Conservation (phyloP, 1,284 basidiomycete genomes). For the Boletus semigastroideus region DNA sequence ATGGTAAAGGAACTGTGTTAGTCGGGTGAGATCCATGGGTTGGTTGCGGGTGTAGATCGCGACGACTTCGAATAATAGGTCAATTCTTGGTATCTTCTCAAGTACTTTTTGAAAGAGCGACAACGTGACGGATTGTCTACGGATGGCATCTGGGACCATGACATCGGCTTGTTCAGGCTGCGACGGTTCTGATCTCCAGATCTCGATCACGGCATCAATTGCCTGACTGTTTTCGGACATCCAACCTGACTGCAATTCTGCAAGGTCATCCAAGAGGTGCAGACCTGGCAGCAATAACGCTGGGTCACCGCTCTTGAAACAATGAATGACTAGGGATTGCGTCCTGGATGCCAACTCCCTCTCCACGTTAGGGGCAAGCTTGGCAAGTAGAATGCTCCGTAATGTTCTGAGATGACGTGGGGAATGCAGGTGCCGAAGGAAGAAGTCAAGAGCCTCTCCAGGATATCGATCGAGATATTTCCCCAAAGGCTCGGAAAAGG, state of each 20-base stretch:
- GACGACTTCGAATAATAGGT: slow-evolving; percentile 88
- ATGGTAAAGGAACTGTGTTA: slow-evolving; percentile 88
- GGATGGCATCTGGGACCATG: slow-evolving; percentile 52
- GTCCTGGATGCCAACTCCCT: slow-evolving; percentile 72
- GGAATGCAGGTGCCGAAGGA: slow-evolving; percentile 78
- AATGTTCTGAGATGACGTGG: slow-evolving; percentile 78
- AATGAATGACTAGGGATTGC: slow-evolving; percentile 57
- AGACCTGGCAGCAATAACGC: slow-evolving; percentile 67
- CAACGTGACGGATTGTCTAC: slow-evolving; percentile 70
- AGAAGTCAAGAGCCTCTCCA: slow-evolving; percentile 80
- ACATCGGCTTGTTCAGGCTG: slow-evolving; percentile 48
- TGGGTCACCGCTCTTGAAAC: slow-evolving; percentile 56
- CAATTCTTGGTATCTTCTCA: slow-evolving; percentile 71
- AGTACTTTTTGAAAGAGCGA: slow-evolving; percentile 77
- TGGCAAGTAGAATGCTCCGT: slow-evolving; percentile 77
- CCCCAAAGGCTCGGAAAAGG: slow-evolving; percentile 93
- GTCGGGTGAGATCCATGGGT: slow-evolving; percentile 78
- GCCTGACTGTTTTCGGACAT: slow-evolving; percentile 64
- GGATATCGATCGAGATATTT: slow-evolving; percentile 93
- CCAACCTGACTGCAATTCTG: slow-evolving; percentile 70
- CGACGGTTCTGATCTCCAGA: slow-evolving; percentile 66
- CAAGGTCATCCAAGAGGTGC: slow-evolving; percentile 77
- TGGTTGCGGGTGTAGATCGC: slow-evolving; percentile 81
- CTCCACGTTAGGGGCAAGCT: slow-evolving; percentile 73
- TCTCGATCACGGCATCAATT: slow-evolving; percentile 65